Base-by-base conservation (phyloP, 176 grass and related monocot species). In the Phoenix dactylifera region DNA sequence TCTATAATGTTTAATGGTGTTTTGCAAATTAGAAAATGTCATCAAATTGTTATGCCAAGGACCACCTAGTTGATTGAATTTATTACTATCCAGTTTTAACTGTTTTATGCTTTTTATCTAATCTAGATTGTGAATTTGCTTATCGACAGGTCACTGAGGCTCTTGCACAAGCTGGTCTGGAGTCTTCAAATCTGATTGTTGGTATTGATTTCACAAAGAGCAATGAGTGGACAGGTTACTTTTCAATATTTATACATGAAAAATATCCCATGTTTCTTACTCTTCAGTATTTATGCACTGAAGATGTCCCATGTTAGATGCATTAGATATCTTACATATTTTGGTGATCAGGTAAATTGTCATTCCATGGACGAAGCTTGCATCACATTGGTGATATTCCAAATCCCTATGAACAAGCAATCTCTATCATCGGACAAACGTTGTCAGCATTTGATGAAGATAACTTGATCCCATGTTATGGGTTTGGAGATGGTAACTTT, bases 181-280 rank as follows among this genome's bases (percentile, higher is more conserved):
- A 96, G 64, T 96, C 92, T 10, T 91, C 83, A 0, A 96, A 97
- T 85, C 87, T 97, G 58, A 88, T 97, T 17, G 86, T 97, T 0
- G 92, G 92, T 14, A 82, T 97, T 71, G 92, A 97, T 82, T 97
- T 97, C 69, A 97, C 92, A 59, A 97, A 97, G 67, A 97, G 92
- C 66, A 97, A 97, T 3, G 92, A 97, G 50, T 97, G 92, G 92
- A 91, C 87, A 88, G 92, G 92, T 83, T 81, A 55, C 58, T 65
- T 16, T 54, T 60, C 25, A 32, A 24, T 12, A 44, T 18, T 39
- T 18, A n/a, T 61, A 1, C 4, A 5, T 16, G 26, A 48, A 18
- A 22, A 49, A 39, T 15, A 12, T 6, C 28, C 6, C 22, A 16
- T 66, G 32, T 63, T 63, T 0, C 35, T 56, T 70, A 25, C 52